Base-by-base conservation (phyloP, 2,329 filamentous ascomycete species). In the Didymella pinodella region DNA sequence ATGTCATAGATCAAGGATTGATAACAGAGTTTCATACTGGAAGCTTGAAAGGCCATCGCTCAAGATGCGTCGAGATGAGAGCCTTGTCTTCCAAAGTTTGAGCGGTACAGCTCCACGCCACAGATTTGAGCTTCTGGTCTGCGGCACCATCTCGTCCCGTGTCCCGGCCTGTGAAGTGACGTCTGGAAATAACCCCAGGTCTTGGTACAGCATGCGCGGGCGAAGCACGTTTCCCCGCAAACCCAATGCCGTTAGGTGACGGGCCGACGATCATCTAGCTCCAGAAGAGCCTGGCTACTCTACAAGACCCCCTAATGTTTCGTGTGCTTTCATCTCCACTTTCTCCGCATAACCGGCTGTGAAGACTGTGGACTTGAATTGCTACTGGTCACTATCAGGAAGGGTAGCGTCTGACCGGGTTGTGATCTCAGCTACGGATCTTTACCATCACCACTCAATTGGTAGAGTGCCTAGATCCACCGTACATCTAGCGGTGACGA, bases 191-290 rank as follows among this genome's bases (percentile, higher is more conserved):
- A 67, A 54, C 26, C 12, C 43, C 28, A 52, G 47, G 47, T 57
- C 48, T 43, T 50, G 36, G 48, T 34, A 28, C 16, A 2, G 34
- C 38, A 52, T 31, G 64, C 48, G 47, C 50, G 50, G 40, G 38
- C 53, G 59, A 64, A 64, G 66, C 57, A 65, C 54, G 49, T 47
- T 73, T 72, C 72, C 72, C 72, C 72, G 71, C 72, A 74, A 71
- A 65, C 45, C 60, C 60, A 53, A 63, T 60, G 47, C 57, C 63
- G 57, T 61, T 61, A 58, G 53, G 57, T 61, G 59, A 61, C 59
- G 65, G 65, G 31, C 59, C 60, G 68, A 70, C 61, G 59, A 64
- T 63, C 62, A 44, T 52, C 55, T 63, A 64, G 59, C 61, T 53
- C 48, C 56, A 59, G 46, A 61, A 10, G 16, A 46, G 48, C 63